Evolutionary conservation across 2,329 filamentous ascomycete species (phyloP).

Genomic region (Aphanocladium album): DNA sequence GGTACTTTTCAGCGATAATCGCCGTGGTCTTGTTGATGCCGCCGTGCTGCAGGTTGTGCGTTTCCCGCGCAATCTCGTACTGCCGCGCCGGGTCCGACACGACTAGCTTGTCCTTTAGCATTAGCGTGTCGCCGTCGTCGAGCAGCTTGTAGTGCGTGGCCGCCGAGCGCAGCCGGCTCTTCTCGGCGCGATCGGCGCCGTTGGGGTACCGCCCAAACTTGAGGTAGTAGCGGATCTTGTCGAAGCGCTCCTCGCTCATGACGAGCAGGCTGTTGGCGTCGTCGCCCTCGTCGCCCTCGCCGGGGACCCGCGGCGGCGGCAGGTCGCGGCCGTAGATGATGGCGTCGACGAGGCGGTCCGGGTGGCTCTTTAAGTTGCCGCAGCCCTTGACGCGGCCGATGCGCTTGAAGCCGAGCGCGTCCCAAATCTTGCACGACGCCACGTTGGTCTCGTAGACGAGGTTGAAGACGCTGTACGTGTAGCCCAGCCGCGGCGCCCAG

Average conservation of each 20-base stretch:
- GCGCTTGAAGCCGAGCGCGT: conserved; percentile 85
- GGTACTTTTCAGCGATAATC: conserved; percentile 86
- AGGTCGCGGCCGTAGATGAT: conserved; percentile 72
- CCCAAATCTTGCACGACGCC: conserved; percentile 86
- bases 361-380: conserved; percentile 64
- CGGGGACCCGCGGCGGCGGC: conserved; percentile 22
- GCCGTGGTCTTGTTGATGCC: conserved; percentile 99
- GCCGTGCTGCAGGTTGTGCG: conserved; percentile 73
- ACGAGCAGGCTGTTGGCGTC: conserved; percentile 69
- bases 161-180: conserved; percentile 86
- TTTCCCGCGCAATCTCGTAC: conserved; percentile 77
- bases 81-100: conserved; percentile 85
- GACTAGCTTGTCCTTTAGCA: conserved; percentile 97
- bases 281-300: conserved; percentile 30
- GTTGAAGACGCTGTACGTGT: conserved; percentile 91
- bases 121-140: conserved; percentile 70
- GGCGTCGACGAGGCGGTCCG: conserved; percentile 64
- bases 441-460: conserved; percentile 92
- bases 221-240: conserved; percentile 97
- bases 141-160: conserved; percentile 91
- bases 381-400: conserved; percentile 76
- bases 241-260: conserved; percentile 91
- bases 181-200: conserved; percentile 90
- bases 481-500: conserved; percentile 75
- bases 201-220: conserved; percentile 91